phyloP scores from a whole-genome alignment of 2,329 filamentous ascomycete genomes.

The Ascosphaera apis region DNA sequence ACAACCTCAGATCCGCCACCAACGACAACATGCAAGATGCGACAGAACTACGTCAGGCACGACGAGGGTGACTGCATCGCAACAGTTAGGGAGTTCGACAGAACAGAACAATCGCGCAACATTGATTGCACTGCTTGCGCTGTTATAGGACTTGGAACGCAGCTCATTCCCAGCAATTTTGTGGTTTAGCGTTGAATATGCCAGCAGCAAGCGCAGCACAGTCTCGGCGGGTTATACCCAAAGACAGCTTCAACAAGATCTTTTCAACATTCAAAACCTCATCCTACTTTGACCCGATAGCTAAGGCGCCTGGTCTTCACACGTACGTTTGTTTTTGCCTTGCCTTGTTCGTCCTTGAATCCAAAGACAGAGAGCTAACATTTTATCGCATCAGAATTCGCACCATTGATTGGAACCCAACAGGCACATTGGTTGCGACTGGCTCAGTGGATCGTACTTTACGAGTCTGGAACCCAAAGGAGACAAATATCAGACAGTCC shows the following conservation, averaged over 20 bases:
- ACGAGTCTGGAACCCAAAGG: conserved; percentile 64
- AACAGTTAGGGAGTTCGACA: too few species aligned
- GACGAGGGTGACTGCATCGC: too few species aligned
- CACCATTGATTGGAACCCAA: conserved; percentile 71
- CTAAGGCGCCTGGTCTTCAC: conserved; percentile 31
- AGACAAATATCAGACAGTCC: conserved; percentile 22
- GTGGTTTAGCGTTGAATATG: not conserved
- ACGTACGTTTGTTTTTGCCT: conserved; percentile 24
- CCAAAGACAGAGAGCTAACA: conserved; percentile 10
- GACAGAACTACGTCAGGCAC: too few species aligned
- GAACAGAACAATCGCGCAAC: too few species aligned
- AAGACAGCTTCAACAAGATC: conserved; percentile 43
- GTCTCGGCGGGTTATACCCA: conserved; percentile 25
- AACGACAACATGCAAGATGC: too few species aligned
- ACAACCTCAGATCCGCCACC: too few species aligned
- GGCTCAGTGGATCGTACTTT: conserved; percentile 71
- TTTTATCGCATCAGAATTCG: conserved; percentile 33
- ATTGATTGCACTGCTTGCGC: too few species aligned
- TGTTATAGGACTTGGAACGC: too few species aligned
- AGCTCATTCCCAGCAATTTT: not conserved
- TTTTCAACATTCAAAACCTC: conserved; percentile 49
- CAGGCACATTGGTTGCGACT: conserved; percentile 64
- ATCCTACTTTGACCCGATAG: conserved; percentile 40
- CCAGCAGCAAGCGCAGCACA: not conserved
- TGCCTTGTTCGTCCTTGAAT: not conserved